Percentiles rank a stretch among this genome's conserved stretches.
phyloP scores from a whole-genome alignment of 2,329 filamentous ascomycete genomes.

The Trichoderma sp. region DNA sequence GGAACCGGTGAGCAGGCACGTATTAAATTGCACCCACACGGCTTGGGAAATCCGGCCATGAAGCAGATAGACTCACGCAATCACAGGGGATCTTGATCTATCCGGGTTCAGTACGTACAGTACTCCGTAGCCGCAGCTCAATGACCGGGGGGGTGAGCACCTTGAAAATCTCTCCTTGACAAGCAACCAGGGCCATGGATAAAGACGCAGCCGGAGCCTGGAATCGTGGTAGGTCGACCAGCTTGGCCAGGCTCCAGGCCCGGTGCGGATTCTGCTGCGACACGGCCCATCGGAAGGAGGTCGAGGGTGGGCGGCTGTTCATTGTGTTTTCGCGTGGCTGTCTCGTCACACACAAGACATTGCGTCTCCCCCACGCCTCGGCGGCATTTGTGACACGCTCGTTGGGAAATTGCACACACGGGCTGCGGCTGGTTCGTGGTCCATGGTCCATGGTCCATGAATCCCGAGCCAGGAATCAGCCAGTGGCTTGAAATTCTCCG shows the following conservation, averaged over 20 bases:
- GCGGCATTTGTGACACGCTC: neutral
- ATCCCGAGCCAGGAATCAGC: neutral
- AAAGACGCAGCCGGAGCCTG: neutral
- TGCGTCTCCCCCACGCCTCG: constrained; percentile 4
- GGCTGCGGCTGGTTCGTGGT: neutral
- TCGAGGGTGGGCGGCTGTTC: neutral
- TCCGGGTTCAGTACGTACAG: neutral
- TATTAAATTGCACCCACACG: constrained; percentile 19
- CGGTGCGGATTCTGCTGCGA: neutral
- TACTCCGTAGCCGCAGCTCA: constrained; percentile 20
- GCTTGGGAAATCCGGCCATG: neutral
- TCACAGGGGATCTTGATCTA: constrained; percentile 13
- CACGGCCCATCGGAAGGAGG: constrained; percentile 4
- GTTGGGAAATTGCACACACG: neutral
- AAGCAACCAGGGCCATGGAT: neutral
- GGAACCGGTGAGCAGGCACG: constrained; percentile 26
- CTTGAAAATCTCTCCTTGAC: neutral
- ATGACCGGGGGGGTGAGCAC: constrained; percentile 15
- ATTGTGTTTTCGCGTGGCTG: constrained; percentile 16
- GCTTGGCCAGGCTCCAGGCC: neutral
- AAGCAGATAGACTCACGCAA: neutral
- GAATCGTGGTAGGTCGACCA: neutral
- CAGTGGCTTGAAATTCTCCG: neutral
- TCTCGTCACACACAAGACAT: constrained; percentile 11
- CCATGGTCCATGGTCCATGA: neutral